These are phyloP conservation scores for Sesbania bispinosa DNA, from an alignment of 306 rosid species.

Conservation along the genomic window DNA sequence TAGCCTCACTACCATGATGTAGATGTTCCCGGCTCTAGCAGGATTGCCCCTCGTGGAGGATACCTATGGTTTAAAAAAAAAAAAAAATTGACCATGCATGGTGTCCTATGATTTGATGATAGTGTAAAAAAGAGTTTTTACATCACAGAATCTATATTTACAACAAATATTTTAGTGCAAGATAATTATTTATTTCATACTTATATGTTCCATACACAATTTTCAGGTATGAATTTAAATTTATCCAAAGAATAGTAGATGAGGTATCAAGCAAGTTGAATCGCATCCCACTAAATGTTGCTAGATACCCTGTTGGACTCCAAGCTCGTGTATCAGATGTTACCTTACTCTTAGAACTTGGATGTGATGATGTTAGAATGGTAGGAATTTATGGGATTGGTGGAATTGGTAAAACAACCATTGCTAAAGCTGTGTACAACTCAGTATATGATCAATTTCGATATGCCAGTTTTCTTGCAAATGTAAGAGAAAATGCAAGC, in stretches of 20 bases:
- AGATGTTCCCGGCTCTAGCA: too few species aligned
- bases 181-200: background rate
- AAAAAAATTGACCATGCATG: background rate
- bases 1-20: too few species aligned
- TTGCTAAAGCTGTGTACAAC: constrained; percentile 34
- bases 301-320: constrained; percentile 33
- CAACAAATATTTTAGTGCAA: background rate
- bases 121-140: background rate
- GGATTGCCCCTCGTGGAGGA: too few species aligned
- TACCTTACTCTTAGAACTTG: constrained; percentile 20
- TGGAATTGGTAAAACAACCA: constrained; percentile 36
- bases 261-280: constrained; percentile 29
- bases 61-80: too few species aligned
- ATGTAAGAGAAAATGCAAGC: constrained; percentile 27
- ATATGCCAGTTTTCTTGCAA: constrained; percentile 21
- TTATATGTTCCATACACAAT: background rate
- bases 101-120: background rate
- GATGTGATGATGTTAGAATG: constrained; percentile 21
- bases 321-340: constrained; percentile 29
- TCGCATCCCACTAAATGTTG: constrained; percentile 27
- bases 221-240: constrained; percentile 33
- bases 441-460: constrained; percentile 6
- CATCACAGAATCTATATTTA: background rate
- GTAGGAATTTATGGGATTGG: constrained; percentile 34
- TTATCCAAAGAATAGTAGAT: constrained; percentile 31